Evolutionary conservation across 768 basidiomycete species (phyloP).

Genomic region (Mycena vulgaris): DNA sequence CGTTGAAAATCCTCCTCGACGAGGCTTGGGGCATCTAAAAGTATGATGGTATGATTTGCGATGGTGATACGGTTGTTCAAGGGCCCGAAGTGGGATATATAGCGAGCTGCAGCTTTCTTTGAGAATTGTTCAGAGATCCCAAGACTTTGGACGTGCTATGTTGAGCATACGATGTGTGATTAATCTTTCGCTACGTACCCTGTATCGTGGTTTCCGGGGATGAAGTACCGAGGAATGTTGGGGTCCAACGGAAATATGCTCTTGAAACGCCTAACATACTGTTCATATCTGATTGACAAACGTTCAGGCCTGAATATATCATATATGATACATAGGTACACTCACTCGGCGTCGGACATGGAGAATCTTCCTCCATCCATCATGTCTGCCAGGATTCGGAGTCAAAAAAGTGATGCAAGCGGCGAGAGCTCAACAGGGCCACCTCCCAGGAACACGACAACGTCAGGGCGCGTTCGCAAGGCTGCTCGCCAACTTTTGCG

Average conservation of each 20-base stretch:
- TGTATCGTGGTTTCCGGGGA: slow-evolving; percentile 94
- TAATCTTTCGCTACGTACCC: slow-evolving; percentile 69
- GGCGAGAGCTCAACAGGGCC: not conserved
- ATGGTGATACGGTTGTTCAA: slow-evolving; percentile 75
- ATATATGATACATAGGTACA: slow-evolving; percentile 32
- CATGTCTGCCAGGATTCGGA: slow-evolving; percentile 69
- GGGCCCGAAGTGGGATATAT: slow-evolving; percentile 82
- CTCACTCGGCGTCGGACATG: slow-evolving; percentile 81
- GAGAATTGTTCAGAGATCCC: slow-evolving; percentile 63
- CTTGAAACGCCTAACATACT: slow-evolving; percentile 77
- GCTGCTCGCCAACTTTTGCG: slow-evolving; percentile 88
- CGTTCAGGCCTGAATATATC: not conserved
- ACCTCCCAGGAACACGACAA: slow-evolving; percentile 82
- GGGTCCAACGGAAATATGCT: slow-evolving; percentile 73
- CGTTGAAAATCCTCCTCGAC: slow-evolving; percentile 81
- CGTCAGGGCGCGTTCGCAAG: slow-evolving; percentile 73
- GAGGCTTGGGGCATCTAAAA: slow-evolving; percentile 82
- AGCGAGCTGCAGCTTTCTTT: slow-evolving; percentile 67
- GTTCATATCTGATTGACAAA: slow-evolving; percentile 72
- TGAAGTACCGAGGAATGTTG: slow-evolving; percentile 71
- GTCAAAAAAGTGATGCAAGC: slow-evolving; percentile 10
- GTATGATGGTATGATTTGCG: slow-evolving; percentile 80
- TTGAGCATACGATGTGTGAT: slow-evolving; percentile 41
- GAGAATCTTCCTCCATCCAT: slow-evolving; percentile 85
- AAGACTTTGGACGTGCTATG: slow-evolving; percentile 55